Evolutionary conservation across 352 stramenopile species (phyloP).

Genomic region (Globisporangium camurandrum): DNA sequence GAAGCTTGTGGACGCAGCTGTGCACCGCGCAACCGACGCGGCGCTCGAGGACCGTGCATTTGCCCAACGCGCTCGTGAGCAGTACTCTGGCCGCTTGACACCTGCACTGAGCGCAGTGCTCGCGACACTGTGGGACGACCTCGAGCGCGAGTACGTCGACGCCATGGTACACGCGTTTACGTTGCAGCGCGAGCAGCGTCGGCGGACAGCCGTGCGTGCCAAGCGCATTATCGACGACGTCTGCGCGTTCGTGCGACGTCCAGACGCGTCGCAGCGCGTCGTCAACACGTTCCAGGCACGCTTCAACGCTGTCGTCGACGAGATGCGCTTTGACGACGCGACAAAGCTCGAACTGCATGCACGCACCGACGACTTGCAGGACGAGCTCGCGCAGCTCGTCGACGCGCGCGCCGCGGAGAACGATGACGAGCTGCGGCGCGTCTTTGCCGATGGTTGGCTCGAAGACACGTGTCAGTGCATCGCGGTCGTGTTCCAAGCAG

Average conservation of each 20-base stretch:
- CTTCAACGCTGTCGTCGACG: constrained; percentile 77
- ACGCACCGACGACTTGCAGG: constrained; percentile 58
- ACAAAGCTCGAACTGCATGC: constrained; percentile 81
- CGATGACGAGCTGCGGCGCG: constrained; percentile 34
- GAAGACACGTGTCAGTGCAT: constrained; percentile 37
- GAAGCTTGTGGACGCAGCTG: constrained; percentile 24
- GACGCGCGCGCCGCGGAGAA: constrained; percentile 31
- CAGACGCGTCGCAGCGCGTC: constrained; percentile 56
- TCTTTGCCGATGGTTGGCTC: constrained; percentile 49
- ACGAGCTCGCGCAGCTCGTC: constrained; percentile 43
- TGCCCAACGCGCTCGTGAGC: constrained; percentile 2
- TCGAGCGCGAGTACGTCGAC: constrained; percentile 46
- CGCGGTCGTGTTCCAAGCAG: constrained; percentile 39
- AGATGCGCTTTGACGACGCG: constrained; percentile 76
- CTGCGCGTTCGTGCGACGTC: constrained; percentile 42
- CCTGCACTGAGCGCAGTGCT: constrained; percentile 24
- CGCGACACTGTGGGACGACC: constrained; percentile 38
- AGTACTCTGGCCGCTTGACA: constrained; percentile 28
- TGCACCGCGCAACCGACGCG: constrained; percentile 15
- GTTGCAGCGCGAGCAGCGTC: constrained; percentile 27
- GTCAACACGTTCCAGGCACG: constrained; percentile 59
- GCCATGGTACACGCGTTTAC: constrained; percentile 39
- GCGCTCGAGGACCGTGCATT: constrained; percentile 13
- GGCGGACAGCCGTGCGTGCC: constrained; percentile 17
- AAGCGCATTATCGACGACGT: constrained; percentile 37